These are phyloP conservation scores for Solioccasus polychromus DNA, from an alignment of 768 basidiomycete genomes.

Conservation along the genomic window DNA sequence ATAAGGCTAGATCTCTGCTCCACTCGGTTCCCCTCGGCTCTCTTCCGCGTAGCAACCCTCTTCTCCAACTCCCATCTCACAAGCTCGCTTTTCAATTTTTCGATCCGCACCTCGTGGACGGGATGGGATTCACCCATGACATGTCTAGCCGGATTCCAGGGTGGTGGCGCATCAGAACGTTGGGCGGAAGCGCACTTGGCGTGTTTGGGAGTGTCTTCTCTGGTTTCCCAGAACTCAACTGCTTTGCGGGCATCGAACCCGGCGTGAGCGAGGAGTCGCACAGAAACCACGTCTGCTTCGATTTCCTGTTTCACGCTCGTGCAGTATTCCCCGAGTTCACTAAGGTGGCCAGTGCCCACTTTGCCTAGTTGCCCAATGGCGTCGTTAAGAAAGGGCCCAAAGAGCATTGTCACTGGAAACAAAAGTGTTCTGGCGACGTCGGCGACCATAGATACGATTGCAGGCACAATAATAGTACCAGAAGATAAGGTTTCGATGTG, in stretches of 20 bases:
- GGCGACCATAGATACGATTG: constrained; percentile 68
- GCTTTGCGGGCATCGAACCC: constrained; percentile 87
- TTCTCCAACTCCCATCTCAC: constrained; percentile 42
- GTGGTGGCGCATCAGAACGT: constrained; percentile 5
- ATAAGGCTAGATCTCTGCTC: constrained; percentile 13
- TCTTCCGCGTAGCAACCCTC: constrained; percentile 24
- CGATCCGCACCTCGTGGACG: constrained; percentile 40
- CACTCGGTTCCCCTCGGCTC: constrained; percentile 15
- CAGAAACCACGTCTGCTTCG: constrained; percentile 89
- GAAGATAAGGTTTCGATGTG: constrained; percentile 92
- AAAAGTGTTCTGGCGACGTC: constrained; percentile 76
- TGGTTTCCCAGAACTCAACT: constrained; percentile 77
- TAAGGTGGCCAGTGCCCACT: constrained; percentile 72
- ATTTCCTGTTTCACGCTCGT: constrained; percentile 82
- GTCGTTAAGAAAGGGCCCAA: constrained; percentile 95
- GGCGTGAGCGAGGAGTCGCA: constrained; percentile 85
- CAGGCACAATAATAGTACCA: constrained; percentile 77
- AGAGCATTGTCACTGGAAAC: constrained; percentile 87
- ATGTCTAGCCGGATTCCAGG: constrained; percentile 22
- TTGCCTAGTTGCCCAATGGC: constrained; percentile 81
- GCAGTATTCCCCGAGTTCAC: constrained; percentile 69
- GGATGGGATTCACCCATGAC: constrained; percentile 46
- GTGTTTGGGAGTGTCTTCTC: constrained; percentile 32
- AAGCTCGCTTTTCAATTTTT: constrained; percentile 42
- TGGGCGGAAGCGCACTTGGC: constrained; percentile 21